A percentile compares a stretch with the other conserved stretches of the same genome.
phyloP scores from a whole-genome alignment of 768 basidiomycete species.

The Wakefieldia striispora region DNA sequence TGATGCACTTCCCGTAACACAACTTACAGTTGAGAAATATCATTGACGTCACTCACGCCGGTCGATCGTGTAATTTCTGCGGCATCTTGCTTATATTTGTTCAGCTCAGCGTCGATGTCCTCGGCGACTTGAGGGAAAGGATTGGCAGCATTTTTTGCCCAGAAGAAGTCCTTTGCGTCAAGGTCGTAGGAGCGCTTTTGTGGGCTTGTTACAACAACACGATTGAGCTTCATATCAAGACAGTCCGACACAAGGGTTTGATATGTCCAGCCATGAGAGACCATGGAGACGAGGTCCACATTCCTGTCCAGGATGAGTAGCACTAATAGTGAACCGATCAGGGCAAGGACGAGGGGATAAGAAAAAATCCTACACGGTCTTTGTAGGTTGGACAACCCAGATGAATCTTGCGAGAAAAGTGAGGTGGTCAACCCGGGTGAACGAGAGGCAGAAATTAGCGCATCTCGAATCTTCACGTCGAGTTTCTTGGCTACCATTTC shows the following conservation, averaged over 20 bases:
- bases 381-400: constrained; percentile 82
- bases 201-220: constrained; percentile 78
- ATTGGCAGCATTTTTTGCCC: constrained; percentile 93
- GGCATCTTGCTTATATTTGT: constrained; percentile 92
- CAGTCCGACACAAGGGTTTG: constrained; percentile 98
- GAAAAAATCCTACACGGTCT: constrained; percentile 64
- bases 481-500: constrained; percentile 99
- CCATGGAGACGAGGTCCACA: constrained; percentile 87
- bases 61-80: constrained; percentile 96
- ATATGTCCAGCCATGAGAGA: constrained; percentile 98
- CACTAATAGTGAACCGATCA: constrained; percentile 47
- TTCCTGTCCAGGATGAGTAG: constrained; percentile 93
- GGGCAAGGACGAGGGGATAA: not conserved
- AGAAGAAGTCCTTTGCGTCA: constrained; percentile 98
- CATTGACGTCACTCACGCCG: constrained; percentile 93
- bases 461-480: constrained; percentile 88
- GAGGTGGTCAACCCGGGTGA: constrained; percentile 53
- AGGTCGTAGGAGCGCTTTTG: constrained; percentile 88
- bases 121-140: constrained; percentile 99
- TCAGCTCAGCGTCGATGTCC: constrained; percentile 90
- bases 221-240: constrained; percentile 93
- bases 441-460: constrained; percentile 67
- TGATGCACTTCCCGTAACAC: not conserved
- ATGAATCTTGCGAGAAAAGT: constrained; percentile 76
- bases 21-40: constrained; percentile 88